phyloP scores from a whole-genome alignment of 805 yeast genomes.

The Soucietia sequanensis region DNA sequence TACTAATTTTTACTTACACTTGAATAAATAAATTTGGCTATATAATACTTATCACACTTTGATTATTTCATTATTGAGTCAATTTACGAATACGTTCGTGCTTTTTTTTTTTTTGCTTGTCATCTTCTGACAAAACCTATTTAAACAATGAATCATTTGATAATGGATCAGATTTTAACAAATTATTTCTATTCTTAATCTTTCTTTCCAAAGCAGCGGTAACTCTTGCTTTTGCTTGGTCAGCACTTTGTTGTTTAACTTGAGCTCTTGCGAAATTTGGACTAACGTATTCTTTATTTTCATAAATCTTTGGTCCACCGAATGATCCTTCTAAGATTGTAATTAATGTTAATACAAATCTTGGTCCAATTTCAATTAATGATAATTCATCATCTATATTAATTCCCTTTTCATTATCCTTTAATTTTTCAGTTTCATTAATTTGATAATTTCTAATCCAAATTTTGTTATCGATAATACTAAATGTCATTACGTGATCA shows the following conservation, averaged over 20 bases:
- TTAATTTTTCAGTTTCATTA: constrained; percentile 59
- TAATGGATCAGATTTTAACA: constrained; percentile 77
- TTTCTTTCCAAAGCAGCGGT: constrained; percentile 78
- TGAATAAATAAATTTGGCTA: no score
- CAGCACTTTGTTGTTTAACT: constrained; percentile 73
- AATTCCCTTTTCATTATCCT: constrained; percentile 45
- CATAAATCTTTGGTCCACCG: constrained; percentile 96
- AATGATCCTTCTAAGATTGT: constrained; percentile 94
- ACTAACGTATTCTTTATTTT: constrained; percentile 93
- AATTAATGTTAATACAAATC: constrained; percentile 89
- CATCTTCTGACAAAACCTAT: no score
- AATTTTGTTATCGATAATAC: constrained; percentile 87
- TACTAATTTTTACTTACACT: no score
- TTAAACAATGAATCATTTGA: constrained; percentile 74
- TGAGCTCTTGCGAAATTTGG: constrained; percentile 96
- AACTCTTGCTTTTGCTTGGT: constrained; percentile 71
- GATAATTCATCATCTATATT: constrained; percentile 54
- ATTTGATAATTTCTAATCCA: constrained; percentile 97
- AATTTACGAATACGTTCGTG: no score
- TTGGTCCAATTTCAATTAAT: constrained; percentile 93
- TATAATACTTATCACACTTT: no score
- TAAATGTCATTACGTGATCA: constrained; percentile 92
- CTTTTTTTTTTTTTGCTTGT: no score
- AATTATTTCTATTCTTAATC: constrained; percentile 70
- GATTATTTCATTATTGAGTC: no score